These are phyloP conservation scores for Exsudoporus frostii DNA, from an alignment of 768 basidiomycete genomes.

Conservation along the genomic window DNA sequence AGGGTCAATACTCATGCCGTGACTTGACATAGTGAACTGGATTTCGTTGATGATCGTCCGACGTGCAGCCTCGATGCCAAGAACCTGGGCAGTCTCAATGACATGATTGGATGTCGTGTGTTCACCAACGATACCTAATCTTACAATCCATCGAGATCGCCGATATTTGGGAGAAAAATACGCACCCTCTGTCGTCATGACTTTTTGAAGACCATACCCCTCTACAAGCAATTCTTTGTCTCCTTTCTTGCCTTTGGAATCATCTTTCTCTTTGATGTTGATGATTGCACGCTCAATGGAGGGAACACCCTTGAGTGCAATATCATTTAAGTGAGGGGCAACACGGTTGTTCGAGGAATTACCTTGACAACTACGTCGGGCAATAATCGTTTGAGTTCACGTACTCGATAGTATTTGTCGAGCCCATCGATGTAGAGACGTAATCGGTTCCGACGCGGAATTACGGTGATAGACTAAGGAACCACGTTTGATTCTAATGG, in stretches of 20 bases:
- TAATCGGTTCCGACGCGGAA: constrained; percentile 69
- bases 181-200: constrained; percentile 94
- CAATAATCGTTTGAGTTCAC: constrained; percentile 81
- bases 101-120: constrained; percentile 95
- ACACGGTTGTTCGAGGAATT: not conserved
- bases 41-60: constrained; percentile 95
- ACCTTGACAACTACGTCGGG: constrained; percentile 91
- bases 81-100: constrained; percentile 90
- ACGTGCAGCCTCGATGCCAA: constrained; percentile 98
- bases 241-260: constrained; percentile 73
- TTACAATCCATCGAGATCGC: not conserved
- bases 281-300: constrained; percentile 92
- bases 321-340: not conserved
- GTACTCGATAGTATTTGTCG: constrained; percentile 80
- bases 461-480: constrained; percentile 66
- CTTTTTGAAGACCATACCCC: constrained; percentile 93
- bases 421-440: constrained; percentile 76
- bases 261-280: constrained; percentile 89
- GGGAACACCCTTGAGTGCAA: constrained; percentile 63
- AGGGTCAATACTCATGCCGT: constrained; percentile 98
- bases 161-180: not conserved
- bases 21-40: constrained; percentile 93
- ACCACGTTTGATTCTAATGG: not conserved
- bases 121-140: constrained; percentile 83
- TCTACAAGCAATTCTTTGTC: constrained; percentile 94